Evolutionary conservation across 257 asterid species (phyloP), one percentile per base, ranked within the genome.

Genomic region (Gentiana dahurica): DNA sequence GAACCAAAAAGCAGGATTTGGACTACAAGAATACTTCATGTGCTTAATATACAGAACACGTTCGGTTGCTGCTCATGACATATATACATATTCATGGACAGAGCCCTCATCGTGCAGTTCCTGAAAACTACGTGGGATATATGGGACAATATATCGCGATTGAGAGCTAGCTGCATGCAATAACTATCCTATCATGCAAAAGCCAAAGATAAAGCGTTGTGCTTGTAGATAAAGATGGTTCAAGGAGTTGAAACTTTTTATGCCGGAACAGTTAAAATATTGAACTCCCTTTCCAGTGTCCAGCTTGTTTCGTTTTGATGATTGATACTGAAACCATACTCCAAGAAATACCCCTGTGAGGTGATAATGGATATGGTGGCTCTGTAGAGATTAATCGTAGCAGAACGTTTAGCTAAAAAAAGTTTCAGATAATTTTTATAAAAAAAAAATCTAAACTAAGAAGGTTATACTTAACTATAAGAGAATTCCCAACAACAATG

Each of bases 271-370:
- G 87, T 75, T 71, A 80, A 61, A 51, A 90, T 79, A 79, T 90
- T 90, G 49, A 69, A 73, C 71, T 87, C 91, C 33, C 83, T 78
- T 66, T 87, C 94, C 71, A 87, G 66, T 8, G 73, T 79, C 98
- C 98, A 90, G 1, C 81, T 65, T 54, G 83, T 79, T 71, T 80
- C 90, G 56, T 84, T 76, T 66, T 74, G 89, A 71, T 77, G 82
- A 81, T 82, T 84, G 65, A 87, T 55, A 46, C 78, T 68, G 51
- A 75, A 73, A 56, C 77, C 51, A 58, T 84, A 90, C 68, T 82
- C 95, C 77, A 82, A 84, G 61, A 79, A 87, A 69, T 79, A 73
- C 53, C 96, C 98, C 3, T 65, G 67, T 12, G 58, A 79, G 41
- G 87, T 77, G 53, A 87, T 68, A 61, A 84, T 62, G 15, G 96